Conservation (phyloP, 2,329 filamentous ascomycete species). For the Sclerotinia borealis region DNA sequence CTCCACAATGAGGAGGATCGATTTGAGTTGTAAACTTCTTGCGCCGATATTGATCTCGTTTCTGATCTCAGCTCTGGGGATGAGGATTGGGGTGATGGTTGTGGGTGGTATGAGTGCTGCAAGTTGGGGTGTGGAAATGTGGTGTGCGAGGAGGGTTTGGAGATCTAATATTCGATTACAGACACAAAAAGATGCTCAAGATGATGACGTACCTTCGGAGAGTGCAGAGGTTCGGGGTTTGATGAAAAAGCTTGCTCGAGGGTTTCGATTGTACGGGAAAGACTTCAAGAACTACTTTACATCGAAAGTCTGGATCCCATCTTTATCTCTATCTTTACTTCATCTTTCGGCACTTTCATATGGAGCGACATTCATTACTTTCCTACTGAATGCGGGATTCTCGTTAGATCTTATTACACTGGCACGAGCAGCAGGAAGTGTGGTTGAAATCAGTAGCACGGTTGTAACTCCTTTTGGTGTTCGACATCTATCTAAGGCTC, state of each 20-base stretch:
- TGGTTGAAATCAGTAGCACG: slow-evolving; percentile 49
- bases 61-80: slow-evolving; percentile 38
- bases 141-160: slow-evolving; percentile 38
- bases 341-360: slow-evolving; percentile 52
- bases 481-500: slow-evolving; percentile 31
- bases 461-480: slow-evolving; percentile 46
- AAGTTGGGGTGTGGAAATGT: slow-evolving; percentile 37
- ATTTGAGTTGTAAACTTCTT: slow-evolving; percentile 50
- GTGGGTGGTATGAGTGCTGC: slow-evolving; percentile 41
- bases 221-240: background rate
- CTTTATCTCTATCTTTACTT: slow-evolving; percentile 43
- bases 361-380: slow-evolving; percentile 49
- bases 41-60: slow-evolving; percentile 46
- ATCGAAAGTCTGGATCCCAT: slow-evolving; percentile 39
- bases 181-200: slow-evolving; percentile 27
- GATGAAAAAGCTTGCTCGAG: slow-evolving; percentile 1
- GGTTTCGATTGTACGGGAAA: slow-evolving; percentile 24
- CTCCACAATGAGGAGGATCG: slow-evolving; percentile 50
- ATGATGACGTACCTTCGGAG: background rate
- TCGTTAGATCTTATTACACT: slow-evolving; percentile 42
- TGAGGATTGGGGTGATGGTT: slow-evolving; percentile 40
- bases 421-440: slow-evolving; percentile 41
- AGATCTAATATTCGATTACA: slow-evolving; percentile 28
- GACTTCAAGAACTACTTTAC: slow-evolving; percentile 36
- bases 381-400: slow-evolving; percentile 45